These are phyloP conservation scores for Russula abietina DNA, from an alignment of 768 basidiomycete genomes.

Conservation along the genomic window DNA sequence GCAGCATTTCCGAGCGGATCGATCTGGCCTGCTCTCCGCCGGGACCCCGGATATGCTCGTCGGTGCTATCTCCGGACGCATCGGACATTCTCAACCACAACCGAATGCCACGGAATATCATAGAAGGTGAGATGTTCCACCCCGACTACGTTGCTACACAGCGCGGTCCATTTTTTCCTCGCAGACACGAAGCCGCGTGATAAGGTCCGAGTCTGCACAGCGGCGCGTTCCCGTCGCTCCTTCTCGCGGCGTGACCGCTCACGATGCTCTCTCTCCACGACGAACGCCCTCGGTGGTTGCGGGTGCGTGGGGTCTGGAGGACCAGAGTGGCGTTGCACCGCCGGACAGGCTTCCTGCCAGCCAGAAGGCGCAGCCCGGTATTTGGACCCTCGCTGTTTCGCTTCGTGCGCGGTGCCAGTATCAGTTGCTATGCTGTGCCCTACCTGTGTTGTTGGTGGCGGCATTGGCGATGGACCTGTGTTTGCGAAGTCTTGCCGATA, in stretches of 20 bases:
- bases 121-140: constrained; percentile 25
- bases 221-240: neutral
- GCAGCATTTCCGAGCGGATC: constrained; percentile 43
- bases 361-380: neutral
- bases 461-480: neutral
- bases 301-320: neutral
- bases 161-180: constrained; percentile 18
- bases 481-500: neutral
- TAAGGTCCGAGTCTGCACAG: neutral
- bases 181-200: constrained; percentile 11
- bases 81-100: too few species aligned
- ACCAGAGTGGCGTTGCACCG: neutral
- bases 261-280: neutral
- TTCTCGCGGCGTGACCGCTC: too few species aligned
- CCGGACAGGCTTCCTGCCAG: neutral
- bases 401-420: too few species aligned
- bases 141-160: neutral
- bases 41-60: constrained; percentile 28
- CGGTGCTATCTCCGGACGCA: too few species aligned
- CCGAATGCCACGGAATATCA: constrained; percentile 43
- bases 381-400: neutral
- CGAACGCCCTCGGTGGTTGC: constrained; percentile 11
- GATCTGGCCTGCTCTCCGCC: constrained; percentile 33
- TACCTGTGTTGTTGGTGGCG: neutral
- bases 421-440: neutral